Evolutionary conservation across 2,329 filamentous ascomycete species (phyloP), one percentile per base, ranked within the genome.

Genomic region (Nemania abortiva): DNA sequence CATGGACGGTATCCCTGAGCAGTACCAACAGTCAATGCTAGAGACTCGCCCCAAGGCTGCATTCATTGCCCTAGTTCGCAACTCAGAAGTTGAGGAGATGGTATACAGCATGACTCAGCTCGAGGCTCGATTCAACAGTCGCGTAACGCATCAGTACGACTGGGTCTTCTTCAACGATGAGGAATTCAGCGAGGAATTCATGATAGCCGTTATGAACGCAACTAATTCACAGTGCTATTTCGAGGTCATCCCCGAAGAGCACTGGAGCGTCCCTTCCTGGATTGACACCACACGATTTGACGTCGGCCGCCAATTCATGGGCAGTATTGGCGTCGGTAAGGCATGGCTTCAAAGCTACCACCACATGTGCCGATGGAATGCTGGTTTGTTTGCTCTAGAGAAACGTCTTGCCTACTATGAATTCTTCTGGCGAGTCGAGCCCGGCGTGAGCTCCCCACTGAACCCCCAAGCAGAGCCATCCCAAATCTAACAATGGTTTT

Each of bases 91-190:
- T 13, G 80, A 87, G 6, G 88, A 89, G 7, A 87, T 94, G 78
- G 81, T 93, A 13, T 85, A 87, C 73, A 91, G 90, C 39, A 93
- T 97, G 84, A 81, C 81, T 34, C 91, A 97, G 76, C 81, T 94
- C 55, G 92, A 94, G 79, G 83, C 87, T 65, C 91, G 90, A 10
- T 97, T 93, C 90, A 97, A 97, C 77, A 82, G 84, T 77, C 93
- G 93, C 72, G 92, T 61, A n/a, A 77, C 71, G 7, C 77, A 94
- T 83, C 91, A 92, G 75, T 97, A 97, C 77, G 92, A 94, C 53
- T 97, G 93, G 91, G 91, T 92, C 50, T 95, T 97, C 82, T 93
- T 96, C 85, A 96, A 95, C 80, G 90, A 94, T 75, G 88, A 91
- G 61, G 89, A 90, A 3, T 94, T 97, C 77, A 90, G 90, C 3